These are phyloP conservation scores for Lactarius hatsudake DNA, from an alignment of 768 basidiomycete species.

Conservation along the genomic window DNA sequence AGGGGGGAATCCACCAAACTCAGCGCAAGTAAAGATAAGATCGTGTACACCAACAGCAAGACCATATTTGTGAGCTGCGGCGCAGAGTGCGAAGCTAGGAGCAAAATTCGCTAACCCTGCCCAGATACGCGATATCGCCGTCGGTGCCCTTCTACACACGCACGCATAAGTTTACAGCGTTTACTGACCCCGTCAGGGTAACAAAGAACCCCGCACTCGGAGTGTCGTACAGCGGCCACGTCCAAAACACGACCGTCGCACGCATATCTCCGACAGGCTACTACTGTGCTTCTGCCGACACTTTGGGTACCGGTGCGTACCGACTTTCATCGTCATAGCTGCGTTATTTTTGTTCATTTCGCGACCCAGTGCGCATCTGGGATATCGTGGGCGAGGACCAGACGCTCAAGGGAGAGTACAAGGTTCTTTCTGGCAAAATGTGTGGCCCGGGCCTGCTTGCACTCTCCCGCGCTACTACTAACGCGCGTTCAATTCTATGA, in stretches of 20 bases:
- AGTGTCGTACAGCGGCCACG: constrained; percentile 73
- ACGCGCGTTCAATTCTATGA: constrained; percentile 1
- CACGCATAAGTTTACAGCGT: neutral
- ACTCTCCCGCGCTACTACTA: neutral
- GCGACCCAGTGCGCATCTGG: constrained; percentile 79
- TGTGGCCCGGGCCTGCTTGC: constrained; percentile 36
- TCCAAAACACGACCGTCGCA: constrained; percentile 83
- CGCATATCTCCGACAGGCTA: constrained; percentile 91
- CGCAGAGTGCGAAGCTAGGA: too few species aligned
- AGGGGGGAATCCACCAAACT: constrained; percentile 73
- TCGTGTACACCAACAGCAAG: constrained; percentile 83
- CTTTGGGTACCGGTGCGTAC: constrained; percentile 67
- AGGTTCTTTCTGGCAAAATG: constrained; percentile 70
- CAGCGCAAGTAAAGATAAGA: constrained; percentile 69
- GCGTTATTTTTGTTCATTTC: constrained; percentile 4
- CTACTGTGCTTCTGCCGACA: constrained; percentile 92
- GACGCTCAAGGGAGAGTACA: constrained; percentile 76
- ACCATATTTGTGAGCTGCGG: constrained; percentile 68
- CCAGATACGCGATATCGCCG: constrained; percentile 27
- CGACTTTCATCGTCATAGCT: neutral
- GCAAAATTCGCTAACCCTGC: neutral
- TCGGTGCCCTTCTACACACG: constrained; percentile 18
- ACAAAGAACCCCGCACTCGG: constrained; percentile 62
- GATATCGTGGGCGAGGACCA: constrained; percentile 87
- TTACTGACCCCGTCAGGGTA: constrained; percentile 18